These are phyloP conservation scores for Fusarium tuaranense DNA, from an alignment of 2,329 filamentous ascomycete genomes.

Conservation along the genomic window DNA sequence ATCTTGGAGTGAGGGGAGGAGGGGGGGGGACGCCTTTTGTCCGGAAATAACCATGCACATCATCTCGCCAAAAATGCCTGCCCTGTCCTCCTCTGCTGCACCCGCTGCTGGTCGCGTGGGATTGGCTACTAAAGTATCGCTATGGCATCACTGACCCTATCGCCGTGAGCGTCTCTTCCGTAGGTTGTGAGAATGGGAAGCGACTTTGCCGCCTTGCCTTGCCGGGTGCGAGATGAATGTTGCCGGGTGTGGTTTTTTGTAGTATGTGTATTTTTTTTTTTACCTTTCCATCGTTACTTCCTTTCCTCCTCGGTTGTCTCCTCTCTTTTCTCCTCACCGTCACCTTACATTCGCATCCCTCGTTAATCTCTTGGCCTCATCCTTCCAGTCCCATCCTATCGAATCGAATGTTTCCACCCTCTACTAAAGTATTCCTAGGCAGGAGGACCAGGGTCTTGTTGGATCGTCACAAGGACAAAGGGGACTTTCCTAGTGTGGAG, in stretches of 20 bases:
- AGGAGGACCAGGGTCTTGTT: slow-evolving; percentile 10
- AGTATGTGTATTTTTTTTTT: background rate
- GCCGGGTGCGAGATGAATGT: slow-evolving; percentile 3
- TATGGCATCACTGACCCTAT: slow-evolving; percentile 25
- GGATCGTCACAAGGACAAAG: slow-evolving; percentile 1
- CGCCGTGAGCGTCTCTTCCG: background rate
- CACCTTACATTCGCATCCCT: background rate
- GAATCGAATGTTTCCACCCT: background rate
- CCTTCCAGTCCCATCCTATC: background rate
- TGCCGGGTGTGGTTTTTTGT: slow-evolving; percentile 3
- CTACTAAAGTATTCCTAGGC: background rate
- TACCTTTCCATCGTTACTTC: background rate
- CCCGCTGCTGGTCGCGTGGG: slow-evolving; percentile 8
- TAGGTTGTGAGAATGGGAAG: background rate
- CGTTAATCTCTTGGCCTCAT: background rate
- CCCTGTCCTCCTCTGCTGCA: background rate
- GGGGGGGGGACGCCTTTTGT: slow-evolving; percentile 2
- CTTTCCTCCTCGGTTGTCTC: background rate
- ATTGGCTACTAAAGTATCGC: slow-evolving; percentile 34
- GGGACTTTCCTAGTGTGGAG: slow-evolving; percentile 17
- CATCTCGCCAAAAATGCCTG: slow-evolving; percentile 3
- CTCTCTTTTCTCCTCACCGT: slow-evolving; percentile 3
- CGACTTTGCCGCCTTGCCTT: slow-evolving; percentile 7
- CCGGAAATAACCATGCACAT: slow-evolving; percentile 25
- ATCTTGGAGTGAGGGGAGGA: background rate